Evolutionary conservation across 495 filamentous ascomycete species (phyloP).

Genomic region (Trichoderma reesei): DNA sequence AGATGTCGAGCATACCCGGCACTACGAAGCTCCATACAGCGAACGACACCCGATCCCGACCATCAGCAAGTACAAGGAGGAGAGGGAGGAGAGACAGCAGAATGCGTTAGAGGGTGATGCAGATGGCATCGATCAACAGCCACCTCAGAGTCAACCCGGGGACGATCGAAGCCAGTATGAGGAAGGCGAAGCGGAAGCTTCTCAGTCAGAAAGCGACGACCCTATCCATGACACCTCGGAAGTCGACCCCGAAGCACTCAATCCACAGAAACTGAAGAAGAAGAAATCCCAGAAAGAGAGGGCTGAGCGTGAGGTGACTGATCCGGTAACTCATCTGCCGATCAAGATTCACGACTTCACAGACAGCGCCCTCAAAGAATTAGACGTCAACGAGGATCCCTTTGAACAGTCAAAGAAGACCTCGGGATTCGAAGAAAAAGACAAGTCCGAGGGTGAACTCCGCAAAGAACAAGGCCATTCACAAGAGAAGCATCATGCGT

Average conservation of each 20-base stretch:
- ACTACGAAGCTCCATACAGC: constrained; percentile 6
- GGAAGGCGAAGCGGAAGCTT: constrained; percentile 12
- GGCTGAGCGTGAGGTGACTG: constrained; percentile 54
- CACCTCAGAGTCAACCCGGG: constrained; percentile 32
- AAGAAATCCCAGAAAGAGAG: constrained; percentile 46
- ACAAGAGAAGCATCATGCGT: constrained; percentile 37
- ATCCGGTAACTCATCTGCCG: constrained; percentile 61
- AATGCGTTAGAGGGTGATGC: constrained; percentile 27
- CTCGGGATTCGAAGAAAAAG: constrained; percentile 32
- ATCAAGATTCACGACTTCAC: constrained; percentile 57
- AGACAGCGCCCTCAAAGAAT: constrained; percentile 39
- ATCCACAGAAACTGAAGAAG: constrained; percentile 50
- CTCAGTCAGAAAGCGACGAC: constrained; percentile 13
- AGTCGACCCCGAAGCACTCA: constrained; percentile 30
- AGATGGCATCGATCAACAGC: neutral
- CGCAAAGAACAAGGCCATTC: constrained; percentile 36
- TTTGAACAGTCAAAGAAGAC: constrained; percentile 16
- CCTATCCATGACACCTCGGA: constrained; percentile 32
- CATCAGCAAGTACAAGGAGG: constrained; percentile 48
- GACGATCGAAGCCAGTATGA: constrained; percentile 50
- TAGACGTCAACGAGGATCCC: neutral
- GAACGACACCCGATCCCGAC: constrained; percentile 48
- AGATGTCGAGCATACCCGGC: constrained; percentile 2
- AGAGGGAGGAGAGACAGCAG: constrained; percentile 38
- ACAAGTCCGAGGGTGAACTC: constrained; percentile 37